A percentile compares a stretch with the other conserved stretches of the same genome.
These are phyloP conservation scores for Trichosporon inkin DNA, from an alignment of 1,284 basidiomycete genomes.

Conservation along the genomic window DNA sequence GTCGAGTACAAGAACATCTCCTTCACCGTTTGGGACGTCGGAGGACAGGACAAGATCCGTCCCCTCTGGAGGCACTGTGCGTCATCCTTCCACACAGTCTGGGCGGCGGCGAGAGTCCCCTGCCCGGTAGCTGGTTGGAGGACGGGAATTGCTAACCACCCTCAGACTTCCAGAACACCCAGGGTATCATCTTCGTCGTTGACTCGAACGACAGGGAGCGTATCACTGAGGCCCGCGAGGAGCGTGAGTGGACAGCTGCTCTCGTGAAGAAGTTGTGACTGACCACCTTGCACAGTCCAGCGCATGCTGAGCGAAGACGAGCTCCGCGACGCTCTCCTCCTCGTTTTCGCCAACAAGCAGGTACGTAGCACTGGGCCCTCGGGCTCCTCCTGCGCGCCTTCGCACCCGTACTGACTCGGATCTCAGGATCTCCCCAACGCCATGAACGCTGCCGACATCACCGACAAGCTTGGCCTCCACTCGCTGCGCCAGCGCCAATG, in stretches of 20 bases:
- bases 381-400: neutral
- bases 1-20: constrained; percentile 99
- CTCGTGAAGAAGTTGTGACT: neutral
- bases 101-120: neutral
- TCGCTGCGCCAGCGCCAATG: constrained; percentile 93
- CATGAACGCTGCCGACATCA: constrained; percentile 99
- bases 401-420: neutral
- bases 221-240: constrained; percentile 97
- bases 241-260: constrained; percentile 54
- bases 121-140: neutral
- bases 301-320: constrained; percentile 99
- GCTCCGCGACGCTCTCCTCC: constrained; percentile 93
- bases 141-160: neutral
- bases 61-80: constrained; percentile 84
- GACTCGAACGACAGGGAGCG: constrained; percentile 99
- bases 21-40: constrained; percentile 99
- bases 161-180: constrained; percentile 99
- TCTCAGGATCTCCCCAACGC: constrained; percentile 87
- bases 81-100: neutral
- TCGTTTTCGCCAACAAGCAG: constrained; percentile 99
- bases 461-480: constrained; percentile 98
- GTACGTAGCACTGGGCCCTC: constrained; percentile 27
- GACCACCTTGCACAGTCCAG: constrained; percentile 58
- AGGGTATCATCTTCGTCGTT: constrained; percentile 99
- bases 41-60: constrained; percentile 97